Conservation (phyloP, 306 rosid genomes). For the Luffa acutangula region DNA sequence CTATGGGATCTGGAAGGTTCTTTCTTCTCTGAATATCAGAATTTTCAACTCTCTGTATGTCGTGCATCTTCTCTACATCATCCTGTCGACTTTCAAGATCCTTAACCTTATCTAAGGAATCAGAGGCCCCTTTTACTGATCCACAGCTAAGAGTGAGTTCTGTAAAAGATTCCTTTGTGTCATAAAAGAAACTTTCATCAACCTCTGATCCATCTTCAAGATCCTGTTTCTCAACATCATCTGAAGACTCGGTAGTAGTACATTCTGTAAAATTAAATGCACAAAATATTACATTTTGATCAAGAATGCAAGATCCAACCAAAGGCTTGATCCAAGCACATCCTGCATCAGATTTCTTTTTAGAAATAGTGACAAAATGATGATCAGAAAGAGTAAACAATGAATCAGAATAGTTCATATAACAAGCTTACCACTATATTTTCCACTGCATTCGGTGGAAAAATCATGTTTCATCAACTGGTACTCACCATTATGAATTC, state of each 20-base stretch:
- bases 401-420: constrained; percentile 13
- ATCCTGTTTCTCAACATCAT: constrained; percentile 84
- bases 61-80: constrained; percentile 31
- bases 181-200: constrained; percentile 67
- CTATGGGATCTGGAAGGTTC: constrained; percentile 83
- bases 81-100: constrained; percentile 24
- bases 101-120: constrained; percentile 22
- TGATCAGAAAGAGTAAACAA: neutral
- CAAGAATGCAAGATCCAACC: neutral
- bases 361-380: neutral
- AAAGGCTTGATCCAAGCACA: neutral
- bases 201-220: constrained; percentile 82
- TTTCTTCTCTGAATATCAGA: constrained; percentile 53
- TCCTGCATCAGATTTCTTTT: neutral
- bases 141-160: constrained; percentile 41
- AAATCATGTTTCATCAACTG: constrained; percentile 71
- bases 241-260: constrained; percentile 90
- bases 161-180: constrained; percentile 56
- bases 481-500: constrained; percentile 58
- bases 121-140: constrained; percentile 22
- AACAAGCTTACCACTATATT: constrained; percentile 64
- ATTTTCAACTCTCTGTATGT: constrained; percentile 18
- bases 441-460: constrained; percentile 70
- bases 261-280: constrained; percentile 40
- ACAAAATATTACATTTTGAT: neutral